Base-by-base conservation (phyloP, 1,139 yeast species). In the Diutina catenulata region DNA sequence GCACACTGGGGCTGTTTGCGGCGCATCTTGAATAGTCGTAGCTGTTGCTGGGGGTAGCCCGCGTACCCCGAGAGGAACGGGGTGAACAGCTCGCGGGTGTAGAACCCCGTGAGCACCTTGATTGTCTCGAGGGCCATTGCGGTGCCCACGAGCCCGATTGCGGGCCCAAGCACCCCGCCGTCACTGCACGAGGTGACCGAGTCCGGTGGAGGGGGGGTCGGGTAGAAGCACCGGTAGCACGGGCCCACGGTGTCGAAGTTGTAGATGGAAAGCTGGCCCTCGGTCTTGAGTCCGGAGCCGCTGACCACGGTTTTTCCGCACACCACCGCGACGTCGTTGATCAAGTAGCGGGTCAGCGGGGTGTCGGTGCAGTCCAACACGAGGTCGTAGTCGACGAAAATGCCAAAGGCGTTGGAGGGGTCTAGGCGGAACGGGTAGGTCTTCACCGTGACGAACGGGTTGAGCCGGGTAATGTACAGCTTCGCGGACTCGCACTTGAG, bases 151-250 rank as follows among this genome's bases (percentile, higher is more conserved):
- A 87, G 51, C 0, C 98, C 99, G 37, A 93, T 94, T 5, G 91
- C 93, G 0, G 98, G 95, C 0, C 98, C 98, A 18, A 93, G 57
- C 1, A 93, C 94, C 3, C 99, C 99, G 3, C 95, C 95, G 55
- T 87, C 97, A 8, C 86, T 75, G 50, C 99, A 93, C 0, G 94
- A 73, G 0, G 88, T 72, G 0, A 88, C 87, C 2, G 84, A 68
- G 40, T 74, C 77, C 1, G 95, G 82, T 0, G 93, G 78, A 0
- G 99, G 96, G 0, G 98, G 95, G 10, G 62, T 63, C 0, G 98
- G 97, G 48, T 83, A 86, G 55, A 88, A 76, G 52, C 99, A 93
- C 44, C 99, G 64, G 52, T 93, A 93, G 54, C 99, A 93, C 0
- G 98, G 98, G 0, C 96, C 96, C 3, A 47, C 44, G 27, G 66